These are phyloP conservation scores for Lycium ferocissimum DNA, from an alignment of 257 asterid genomes.

Conservation along the genomic window DNA sequence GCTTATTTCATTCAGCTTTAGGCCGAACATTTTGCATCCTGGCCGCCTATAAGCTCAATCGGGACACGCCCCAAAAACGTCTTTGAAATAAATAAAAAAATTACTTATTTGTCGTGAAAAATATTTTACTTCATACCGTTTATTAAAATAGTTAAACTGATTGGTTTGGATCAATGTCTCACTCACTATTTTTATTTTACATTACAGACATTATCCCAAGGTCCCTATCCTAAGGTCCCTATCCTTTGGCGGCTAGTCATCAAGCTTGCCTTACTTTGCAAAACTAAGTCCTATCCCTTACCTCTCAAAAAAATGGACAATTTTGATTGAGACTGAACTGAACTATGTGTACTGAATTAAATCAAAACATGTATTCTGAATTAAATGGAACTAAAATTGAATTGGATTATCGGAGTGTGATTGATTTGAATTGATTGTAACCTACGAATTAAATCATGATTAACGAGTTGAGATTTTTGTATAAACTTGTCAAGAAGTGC, in stretches of 20 bases:
- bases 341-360: neutral
- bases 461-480: neutral
- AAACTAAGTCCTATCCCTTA: neutral
- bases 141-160: neutral
- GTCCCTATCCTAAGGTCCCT: neutral
- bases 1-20: no score
- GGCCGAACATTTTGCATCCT: no score
- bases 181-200: neutral
- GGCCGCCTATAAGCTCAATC: no score
- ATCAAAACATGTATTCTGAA: neutral
- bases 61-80: no score
- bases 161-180: neutral
- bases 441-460: neutral
- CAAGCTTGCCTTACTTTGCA: neutral
- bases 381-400: neutral
- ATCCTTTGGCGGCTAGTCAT: neutral
- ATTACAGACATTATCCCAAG: neutral
- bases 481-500: neutral
- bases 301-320: neutral
- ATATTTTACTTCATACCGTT: no score
- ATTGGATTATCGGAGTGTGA: neutral
- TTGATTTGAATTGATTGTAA: neutral
- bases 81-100: no score
- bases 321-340: neutral
- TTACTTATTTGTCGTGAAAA: no score